Conservation (phyloP, 2,329 filamentous ascomycete species). For the Cadophora sp. region DNA sequence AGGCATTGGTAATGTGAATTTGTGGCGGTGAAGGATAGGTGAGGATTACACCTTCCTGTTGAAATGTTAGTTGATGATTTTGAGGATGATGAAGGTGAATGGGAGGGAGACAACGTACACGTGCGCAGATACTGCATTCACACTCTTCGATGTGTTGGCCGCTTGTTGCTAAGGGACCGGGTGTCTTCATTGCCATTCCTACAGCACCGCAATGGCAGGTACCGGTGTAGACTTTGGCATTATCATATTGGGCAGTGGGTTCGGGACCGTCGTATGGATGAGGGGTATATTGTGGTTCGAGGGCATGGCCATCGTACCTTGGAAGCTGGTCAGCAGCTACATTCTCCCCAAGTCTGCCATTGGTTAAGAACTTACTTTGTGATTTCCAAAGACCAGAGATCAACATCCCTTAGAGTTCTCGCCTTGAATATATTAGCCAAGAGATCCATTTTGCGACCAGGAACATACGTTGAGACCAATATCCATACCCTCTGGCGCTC, state of each 20-base stretch:
- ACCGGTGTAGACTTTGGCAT: conserved; percentile 36
- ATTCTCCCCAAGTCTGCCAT: background rate
- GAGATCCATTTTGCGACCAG: background rate
- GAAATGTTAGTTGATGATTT: background rate
- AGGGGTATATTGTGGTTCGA: conserved; percentile 31
- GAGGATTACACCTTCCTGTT: conserved; percentile 25
- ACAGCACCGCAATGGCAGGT: conserved; percentile 40
- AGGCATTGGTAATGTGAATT: conserved; percentile 16
- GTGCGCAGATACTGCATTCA: conserved; percentile 36
- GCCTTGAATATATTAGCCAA: conserved; percentile 22
- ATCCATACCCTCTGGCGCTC: conserved; percentile 42
- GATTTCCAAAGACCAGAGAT: conserved; percentile 30
- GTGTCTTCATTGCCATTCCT: conserved; percentile 34
- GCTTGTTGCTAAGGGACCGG: conserved; percentile 16
- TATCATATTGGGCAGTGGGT: conserved; percentile 29
- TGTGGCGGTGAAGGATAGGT: conserved; percentile 24
- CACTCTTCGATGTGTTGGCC: conserved; percentile 32
- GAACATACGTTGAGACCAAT: conserved; percentile 53
- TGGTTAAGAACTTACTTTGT: conserved; percentile 20
- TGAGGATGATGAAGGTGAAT: background rate
- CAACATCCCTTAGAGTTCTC: conserved; percentile 31
- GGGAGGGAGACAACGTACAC: conserved; percentile 23
- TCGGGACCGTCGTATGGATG: conserved; percentile 25
- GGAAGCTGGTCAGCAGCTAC: no score
- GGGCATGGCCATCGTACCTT: conserved; percentile 31